These are phyloP conservation scores for Fusarium sp. DNA, from an alignment of 2,329 filamentous ascomycete genomes.

Conservation along the genomic window DNA sequence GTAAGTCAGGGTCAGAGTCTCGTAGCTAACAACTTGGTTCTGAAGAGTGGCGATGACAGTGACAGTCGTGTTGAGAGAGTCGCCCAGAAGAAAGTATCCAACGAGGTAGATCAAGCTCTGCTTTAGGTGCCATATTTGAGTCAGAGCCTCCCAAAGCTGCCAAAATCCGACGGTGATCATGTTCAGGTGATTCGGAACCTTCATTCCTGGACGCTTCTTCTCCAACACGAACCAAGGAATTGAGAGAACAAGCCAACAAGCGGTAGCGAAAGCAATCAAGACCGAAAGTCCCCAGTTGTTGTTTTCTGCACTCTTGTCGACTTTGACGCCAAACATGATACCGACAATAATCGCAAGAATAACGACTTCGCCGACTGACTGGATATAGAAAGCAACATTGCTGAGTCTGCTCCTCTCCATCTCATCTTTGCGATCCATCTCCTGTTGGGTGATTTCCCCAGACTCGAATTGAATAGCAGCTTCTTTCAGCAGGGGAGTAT, in stretches of 20 bases:
- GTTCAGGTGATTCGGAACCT: conserved; percentile 54
- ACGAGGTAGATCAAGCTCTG: conserved; percentile 75
- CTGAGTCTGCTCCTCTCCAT: conserved; percentile 73
- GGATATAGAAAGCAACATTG: conserved; percentile 74
- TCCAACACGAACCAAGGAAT: conserved; percentile 76
- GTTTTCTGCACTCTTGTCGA: conserved; percentile 68
- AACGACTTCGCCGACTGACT: conserved; percentile 71
- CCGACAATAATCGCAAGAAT: conserved; percentile 75
- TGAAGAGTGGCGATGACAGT: conserved; percentile 76
- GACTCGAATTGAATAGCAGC: conserved; percentile 49
- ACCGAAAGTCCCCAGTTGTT: conserved; percentile 77
- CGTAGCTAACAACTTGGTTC: conserved; percentile 73
- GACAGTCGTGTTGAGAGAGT: conserved; percentile 77
- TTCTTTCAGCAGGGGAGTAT: conserved; percentile 51
- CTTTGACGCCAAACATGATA: conserved; percentile 70
- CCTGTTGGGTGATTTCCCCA: conserved; percentile 65
- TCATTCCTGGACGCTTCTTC: conserved; percentile 70
- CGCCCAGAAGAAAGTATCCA: conserved; percentile 77
- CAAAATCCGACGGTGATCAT: conserved; percentile 71
- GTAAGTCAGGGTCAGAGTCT: conserved; percentile 74
- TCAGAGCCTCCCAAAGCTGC: conserved; percentile 69
- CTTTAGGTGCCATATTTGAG: conserved; percentile 72
- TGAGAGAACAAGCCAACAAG: conserved; percentile 72
- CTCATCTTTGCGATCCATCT: conserved; percentile 72
- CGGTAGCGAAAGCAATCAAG: conserved; percentile 73